Evolutionary conservation across 2,329 filamentous ascomycete genomes (phyloP).

Genomic region (Neonectria sp.): DNA sequence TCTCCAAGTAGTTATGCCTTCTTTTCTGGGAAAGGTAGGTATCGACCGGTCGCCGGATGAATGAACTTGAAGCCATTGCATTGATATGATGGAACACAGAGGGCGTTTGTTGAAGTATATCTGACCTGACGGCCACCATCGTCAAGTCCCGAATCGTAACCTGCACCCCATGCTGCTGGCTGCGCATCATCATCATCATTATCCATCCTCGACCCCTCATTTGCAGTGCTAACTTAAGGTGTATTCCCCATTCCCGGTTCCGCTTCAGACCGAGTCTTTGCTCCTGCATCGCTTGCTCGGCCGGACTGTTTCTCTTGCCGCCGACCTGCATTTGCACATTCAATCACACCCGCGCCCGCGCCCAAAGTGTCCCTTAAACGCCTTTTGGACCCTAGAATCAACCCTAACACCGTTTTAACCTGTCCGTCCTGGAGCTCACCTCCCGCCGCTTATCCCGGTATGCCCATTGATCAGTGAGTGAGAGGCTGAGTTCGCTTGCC

Average conservation of each 20-base stretch:
- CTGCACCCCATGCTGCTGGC: conserved; percentile 12
- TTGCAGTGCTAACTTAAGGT: neutral
- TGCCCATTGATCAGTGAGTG: neutral
- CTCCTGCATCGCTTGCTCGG: neutral
- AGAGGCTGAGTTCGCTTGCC: neutral
- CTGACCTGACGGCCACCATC: conserved; percentile 2
- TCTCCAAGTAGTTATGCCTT: neutral
- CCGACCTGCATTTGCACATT: conserved; percentile 19
- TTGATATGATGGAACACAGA: neutral
- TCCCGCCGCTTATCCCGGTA: neutral
- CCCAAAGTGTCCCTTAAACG: neutral
- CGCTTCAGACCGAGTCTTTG: conserved; percentile 1
- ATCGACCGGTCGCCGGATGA: neutral
- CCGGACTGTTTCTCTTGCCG: conserved; percentile 29
- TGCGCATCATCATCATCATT: conserved; percentile 20
- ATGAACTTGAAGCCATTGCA: neutral
- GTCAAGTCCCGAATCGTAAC: neutral
- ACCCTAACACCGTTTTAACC: neutral
- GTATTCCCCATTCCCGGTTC: conserved; percentile 19
- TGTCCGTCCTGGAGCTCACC: conserved; percentile 1
- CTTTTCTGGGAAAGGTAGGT: neutral
- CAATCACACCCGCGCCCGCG: neutral
- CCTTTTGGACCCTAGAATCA: neutral
- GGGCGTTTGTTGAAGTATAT: neutral
- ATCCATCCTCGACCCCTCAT: conserved; percentile 24